These are phyloP conservation scores for Antarctomyces pellizariae DNA, from an alignment of 495 filamentous ascomycete genomes.

Conservation along the genomic window DNA sequence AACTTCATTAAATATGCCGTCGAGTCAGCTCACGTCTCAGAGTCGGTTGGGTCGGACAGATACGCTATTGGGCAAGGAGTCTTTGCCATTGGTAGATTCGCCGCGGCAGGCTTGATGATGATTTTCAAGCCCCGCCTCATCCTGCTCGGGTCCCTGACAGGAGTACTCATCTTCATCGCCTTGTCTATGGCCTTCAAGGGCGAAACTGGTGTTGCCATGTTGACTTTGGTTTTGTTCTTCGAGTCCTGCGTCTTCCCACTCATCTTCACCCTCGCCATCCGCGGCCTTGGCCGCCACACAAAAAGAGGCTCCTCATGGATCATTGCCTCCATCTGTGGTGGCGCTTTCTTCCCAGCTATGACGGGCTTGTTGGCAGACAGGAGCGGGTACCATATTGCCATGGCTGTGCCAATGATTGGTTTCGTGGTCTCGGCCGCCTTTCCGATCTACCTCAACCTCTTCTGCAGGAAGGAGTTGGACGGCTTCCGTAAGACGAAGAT, in stretches of 20 bases:
- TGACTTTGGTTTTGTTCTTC: constrained; percentile 43
- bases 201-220: constrained; percentile 29
- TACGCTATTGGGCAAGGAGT: constrained; percentile 38
- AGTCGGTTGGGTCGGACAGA: constrained; percentile 11
- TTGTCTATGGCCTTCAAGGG: constrained; percentile 27
- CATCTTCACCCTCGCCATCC: constrained; percentile 42
- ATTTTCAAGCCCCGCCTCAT: constrained; percentile 27
- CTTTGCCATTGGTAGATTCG: constrained; percentile 44
- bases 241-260: constrained; percentile 45
- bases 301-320: constrained; percentile 40
- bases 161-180: constrained; percentile 33
- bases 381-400: constrained; percentile 15
- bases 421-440: constrained; percentile 14
- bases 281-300: constrained; percentile 44
- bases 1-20: constrained; percentile 28
- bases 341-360: constrained; percentile 39
- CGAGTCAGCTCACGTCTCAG: constrained; percentile 17
- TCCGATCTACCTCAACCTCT: constrained; percentile 14
- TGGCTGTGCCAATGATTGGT: constrained; percentile 14
- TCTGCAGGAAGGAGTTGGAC: constrained; percentile 7
- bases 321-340: constrained; percentile 38
- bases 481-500: constrained; percentile 6
- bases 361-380: constrained; percentile 27
- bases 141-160: constrained; percentile 22
- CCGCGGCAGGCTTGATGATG: constrained; percentile 26